Evolutionary conservation across 768 basidiomycete genomes (phyloP).

Genomic region (Rhizopogon salebrosus): DNA sequence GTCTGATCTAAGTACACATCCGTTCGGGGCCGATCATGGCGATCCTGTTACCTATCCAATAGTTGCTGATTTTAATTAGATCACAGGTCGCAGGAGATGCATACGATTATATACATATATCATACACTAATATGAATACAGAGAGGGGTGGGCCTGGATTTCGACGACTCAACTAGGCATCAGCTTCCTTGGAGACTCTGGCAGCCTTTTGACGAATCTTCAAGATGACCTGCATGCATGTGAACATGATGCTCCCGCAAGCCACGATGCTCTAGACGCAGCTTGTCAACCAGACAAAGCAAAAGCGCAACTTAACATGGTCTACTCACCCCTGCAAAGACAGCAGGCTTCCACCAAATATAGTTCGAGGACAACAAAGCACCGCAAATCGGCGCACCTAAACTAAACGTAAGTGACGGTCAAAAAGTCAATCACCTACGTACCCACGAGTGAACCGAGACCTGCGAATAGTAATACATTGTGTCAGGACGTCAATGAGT

Average conservation of each 20-base stretch:
- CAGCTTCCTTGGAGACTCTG: no score
- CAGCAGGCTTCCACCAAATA: conserved; percentile 52
- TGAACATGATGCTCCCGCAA: no score
- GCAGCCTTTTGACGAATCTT: no score
- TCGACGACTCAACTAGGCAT: no score
- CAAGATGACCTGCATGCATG: no score
- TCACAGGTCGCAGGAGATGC: no score
- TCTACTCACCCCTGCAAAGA: conserved; percentile 41
- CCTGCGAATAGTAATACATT: conserved; percentile 15
- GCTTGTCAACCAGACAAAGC: no score
- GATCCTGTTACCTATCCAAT: not conserved
- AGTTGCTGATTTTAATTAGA: not conserved
- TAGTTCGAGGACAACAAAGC: conserved; percentile 46
- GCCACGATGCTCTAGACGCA: no score
- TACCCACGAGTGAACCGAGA: conserved; percentile 18
- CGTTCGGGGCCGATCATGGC: not conserved
- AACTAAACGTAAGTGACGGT: conserved; percentile 18
- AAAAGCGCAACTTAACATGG: no score
- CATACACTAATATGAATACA: no score
- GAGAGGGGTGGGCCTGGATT: not conserved
- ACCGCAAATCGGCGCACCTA: conserved; percentile 53
- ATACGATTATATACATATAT: no score
- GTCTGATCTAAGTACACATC: no score
- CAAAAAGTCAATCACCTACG: not conserved
- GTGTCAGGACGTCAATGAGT: conserved; percentile 3